These are phyloP conservation scores for Polyporus tsugae DNA, from an alignment of 1,284 basidiomycete genomes.

Conservation along the genomic window DNA sequence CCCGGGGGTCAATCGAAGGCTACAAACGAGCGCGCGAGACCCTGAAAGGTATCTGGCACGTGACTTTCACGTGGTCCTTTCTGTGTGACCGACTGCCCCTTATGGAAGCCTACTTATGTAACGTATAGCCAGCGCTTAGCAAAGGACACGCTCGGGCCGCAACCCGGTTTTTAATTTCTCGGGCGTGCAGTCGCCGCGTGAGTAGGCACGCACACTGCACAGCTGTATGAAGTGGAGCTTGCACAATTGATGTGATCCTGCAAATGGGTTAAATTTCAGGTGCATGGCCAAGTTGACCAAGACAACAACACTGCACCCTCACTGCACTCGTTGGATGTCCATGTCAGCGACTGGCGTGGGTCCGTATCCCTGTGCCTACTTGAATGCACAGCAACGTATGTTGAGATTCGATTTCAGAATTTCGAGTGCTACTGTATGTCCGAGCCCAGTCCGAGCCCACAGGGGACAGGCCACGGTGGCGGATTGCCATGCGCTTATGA, in stretches of 20 bases:
- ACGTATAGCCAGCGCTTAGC: no score
- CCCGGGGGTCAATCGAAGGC: conserved; percentile 28
- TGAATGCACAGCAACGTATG: neutral
- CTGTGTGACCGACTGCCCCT: no score
- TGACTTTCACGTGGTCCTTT: conserved; percentile 12
- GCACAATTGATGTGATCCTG: neutral
- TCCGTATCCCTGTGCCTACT: neutral
- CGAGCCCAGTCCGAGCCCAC: no score
- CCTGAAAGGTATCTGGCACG: conserved; percentile 16
- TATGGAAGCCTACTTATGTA: no score
- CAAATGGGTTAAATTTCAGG: neutral
- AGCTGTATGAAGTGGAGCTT: no score
- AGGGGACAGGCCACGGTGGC: no score
- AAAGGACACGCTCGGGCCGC: no score
- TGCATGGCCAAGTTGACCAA: neutral
- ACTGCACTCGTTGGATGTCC: neutral
- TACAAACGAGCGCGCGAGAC: conserved; percentile 26
- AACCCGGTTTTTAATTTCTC: no score
- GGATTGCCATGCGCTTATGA: neutral
- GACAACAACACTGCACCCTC: neutral
- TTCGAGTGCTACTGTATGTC: no score
- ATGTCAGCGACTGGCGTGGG: neutral
- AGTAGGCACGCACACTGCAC: no score
- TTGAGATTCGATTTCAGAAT: neutral
- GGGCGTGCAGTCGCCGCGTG: neutral